Percentiles rank a stretch among this genome's conserved stretches.
Evolutionary conservation across 2,329 filamentous ascomycete species (phyloP).

Genomic region (Allantophomopsis lycopodina): DNA sequence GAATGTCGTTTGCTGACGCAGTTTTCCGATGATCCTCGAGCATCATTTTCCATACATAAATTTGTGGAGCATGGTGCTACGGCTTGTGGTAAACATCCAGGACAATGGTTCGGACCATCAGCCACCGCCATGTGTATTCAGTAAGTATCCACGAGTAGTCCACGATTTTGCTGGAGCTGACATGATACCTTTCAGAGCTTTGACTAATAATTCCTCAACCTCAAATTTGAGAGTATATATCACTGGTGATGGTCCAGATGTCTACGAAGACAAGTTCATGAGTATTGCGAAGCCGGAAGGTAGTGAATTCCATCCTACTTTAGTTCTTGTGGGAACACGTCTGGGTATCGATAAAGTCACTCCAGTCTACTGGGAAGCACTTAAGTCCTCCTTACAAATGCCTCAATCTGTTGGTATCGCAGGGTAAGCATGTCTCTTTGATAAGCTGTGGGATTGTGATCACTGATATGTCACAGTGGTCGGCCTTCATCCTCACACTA

Average conservation of each 20-base stretch:
- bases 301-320: constrained; percentile 61
- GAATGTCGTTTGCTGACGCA: constrained; percentile 63
- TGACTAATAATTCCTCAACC: constrained; percentile 51
- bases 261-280: constrained; percentile 84
- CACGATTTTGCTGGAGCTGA: not conserved
- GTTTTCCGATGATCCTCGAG: constrained; percentile 76
- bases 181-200: constrained; percentile 39
- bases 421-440: constrained; percentile 42
- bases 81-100: constrained; percentile 85
- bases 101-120: constrained; percentile 98
- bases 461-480: constrained; percentile 39
- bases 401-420: constrained; percentile 92
- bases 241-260: constrained; percentile 78
- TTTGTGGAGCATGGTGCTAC: constrained; percentile 82
- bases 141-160: constrained; percentile 36
- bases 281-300: constrained; percentile 57
- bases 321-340: constrained; percentile 79
- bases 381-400: constrained; percentile 74
- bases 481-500: constrained; percentile 73
- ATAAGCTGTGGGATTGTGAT: no score
- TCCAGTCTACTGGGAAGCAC: constrained; percentile 87
- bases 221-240: constrained; percentile 68
- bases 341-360: constrained; percentile 92
- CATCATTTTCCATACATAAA: constrained; percentile 87
- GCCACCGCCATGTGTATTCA: constrained; percentile 90